Conservation (phyloP, 257 asterid genomes). For the Dorcoceras hygrometricum region DNA sequence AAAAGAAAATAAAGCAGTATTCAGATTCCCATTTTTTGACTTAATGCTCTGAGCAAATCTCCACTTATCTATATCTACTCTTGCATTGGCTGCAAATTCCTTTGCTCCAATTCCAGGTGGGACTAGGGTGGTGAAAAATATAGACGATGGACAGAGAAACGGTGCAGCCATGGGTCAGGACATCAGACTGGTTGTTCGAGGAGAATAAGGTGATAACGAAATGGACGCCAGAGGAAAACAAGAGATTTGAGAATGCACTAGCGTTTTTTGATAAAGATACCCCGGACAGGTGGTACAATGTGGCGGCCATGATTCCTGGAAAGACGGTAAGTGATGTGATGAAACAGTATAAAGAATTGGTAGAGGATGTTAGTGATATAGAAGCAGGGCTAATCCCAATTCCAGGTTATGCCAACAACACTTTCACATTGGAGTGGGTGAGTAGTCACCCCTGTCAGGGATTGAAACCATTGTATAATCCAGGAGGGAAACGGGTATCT, state of each 20-base stretch:
- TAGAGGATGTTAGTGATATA: constrained; percentile 27
- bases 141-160: constrained; percentile 2
- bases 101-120: not conserved
- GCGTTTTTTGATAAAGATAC: constrained; percentile 33
- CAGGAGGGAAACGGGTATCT: constrained; percentile 38
- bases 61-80: not conserved
- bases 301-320: constrained; percentile 37
- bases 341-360: constrained; percentile 32
- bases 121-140: too few species aligned
- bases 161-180: not conserved
- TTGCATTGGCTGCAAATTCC: not conserved
- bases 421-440: constrained; percentile 17
- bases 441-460: constrained; percentile 5
- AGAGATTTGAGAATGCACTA: constrained; percentile 20
- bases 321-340: constrained; percentile 33
- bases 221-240: constrained; percentile 34
- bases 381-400: constrained; percentile 23
- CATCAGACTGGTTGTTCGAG: constrained; percentile 15
- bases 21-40: not conserved
- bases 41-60: not conserved
- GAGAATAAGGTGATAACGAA: constrained; percentile 9
- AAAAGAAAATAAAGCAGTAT: not conserved
- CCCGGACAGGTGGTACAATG: constrained; percentile 37
- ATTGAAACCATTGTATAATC: not conserved
- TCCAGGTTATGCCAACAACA: constrained; percentile 15